Percentiles rank a stretch among this genome's conserved stretches.
Conservation (phyloP, 805 yeast genomes). For the Spathaspora boniae region DNA sequence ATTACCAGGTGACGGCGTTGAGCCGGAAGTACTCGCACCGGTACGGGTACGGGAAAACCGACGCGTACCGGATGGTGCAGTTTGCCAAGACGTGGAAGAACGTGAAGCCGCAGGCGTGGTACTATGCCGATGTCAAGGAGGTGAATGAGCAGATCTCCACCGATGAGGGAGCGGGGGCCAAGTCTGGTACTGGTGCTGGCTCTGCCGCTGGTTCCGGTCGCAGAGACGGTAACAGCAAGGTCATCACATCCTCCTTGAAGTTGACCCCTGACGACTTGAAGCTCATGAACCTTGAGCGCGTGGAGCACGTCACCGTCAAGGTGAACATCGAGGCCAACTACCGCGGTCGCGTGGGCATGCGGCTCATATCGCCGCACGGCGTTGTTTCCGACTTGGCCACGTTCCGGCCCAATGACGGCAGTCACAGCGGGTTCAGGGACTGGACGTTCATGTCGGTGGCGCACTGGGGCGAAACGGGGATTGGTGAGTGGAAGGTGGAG, state of each 20-base stretch:
- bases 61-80: constrained; percentile 71
- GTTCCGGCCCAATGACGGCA: constrained; percentile 55
- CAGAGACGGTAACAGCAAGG: constrained; percentile 10
- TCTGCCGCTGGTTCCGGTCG: no score
- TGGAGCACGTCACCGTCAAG: constrained; percentile 85
- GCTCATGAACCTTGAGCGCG: constrained; percentile 56
- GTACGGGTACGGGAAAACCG: constrained; percentile 91
- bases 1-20: constrained; percentile 71
- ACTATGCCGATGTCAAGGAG: constrained; percentile 42
- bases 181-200: no score
- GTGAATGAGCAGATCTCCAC: constrained; percentile 26
- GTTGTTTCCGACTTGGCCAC: constrained; percentile 71
- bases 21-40: constrained; percentile 73
- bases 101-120: constrained; percentile 92
- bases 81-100: constrained; percentile 72
- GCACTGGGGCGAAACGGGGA: constrained; percentile 87
- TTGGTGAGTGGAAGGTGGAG: constrained; percentile 78
- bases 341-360: constrained; percentile 69
- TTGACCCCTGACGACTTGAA: constrained; percentile 49
- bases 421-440: constrained; percentile 56
- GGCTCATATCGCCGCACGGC: constrained; percentile 73
- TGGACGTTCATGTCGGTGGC: constrained; percentile 99
- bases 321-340: constrained; percentile 61
- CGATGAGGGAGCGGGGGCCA: constrained; percentile 8
- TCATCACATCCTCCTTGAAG: constrained; percentile 27